Base-by-base conservation (phyloP, 1,284 basidiomycete genomes). In the Cronartium ribicola region DNA sequence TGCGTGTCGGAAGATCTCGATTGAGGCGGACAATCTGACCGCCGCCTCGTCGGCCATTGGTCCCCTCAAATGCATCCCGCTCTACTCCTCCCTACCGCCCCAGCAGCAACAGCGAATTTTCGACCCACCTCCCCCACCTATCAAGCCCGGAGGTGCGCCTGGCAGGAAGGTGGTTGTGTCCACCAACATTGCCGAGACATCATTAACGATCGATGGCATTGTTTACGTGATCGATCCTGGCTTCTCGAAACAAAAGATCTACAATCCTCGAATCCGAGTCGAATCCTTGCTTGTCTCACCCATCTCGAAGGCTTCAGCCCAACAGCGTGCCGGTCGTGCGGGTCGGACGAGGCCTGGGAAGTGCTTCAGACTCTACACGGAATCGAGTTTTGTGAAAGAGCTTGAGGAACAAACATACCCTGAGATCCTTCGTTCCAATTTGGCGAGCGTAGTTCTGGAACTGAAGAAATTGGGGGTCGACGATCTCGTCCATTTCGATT, bases 141-240 rank as follows among this genome's bases (percentile, higher is more conserved):
- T 85, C 5, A 84, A 83, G 0, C 82, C 86, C 0, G 88, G 85
- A 74, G 90, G 92, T 0, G 89, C 92, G 0, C 88, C 90, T 0
- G 93, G 94, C 0, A 87, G 95, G 76, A 98, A 98, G 82, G 88
- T 98, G 41, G 92, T 99, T 64, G 84, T 98, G 0, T 92, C 93
- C 13, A 98, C 96, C 44, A 98, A 98, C 82, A 95, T 98, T 76
- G 96, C 96, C 7, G 95, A 98, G 83, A 98, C 96, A 0, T 96
- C 93, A 10, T 84, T 98, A 46, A 99, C 95, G 1, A 98, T 99
- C 76, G 95, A 98, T 79, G 96, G 95, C 36, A 98, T 99, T 79
- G 94, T 98, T 13, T 99, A 98, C 80, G 95, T 98, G 74, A 93
- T 98, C 60, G 95, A 98, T 81, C 94, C 96, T 0, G 95, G 95